Evolutionary conservation across 805 yeast genomes (phyloP).

Genomic region (Nakazawaea anatomiae): DNA sequence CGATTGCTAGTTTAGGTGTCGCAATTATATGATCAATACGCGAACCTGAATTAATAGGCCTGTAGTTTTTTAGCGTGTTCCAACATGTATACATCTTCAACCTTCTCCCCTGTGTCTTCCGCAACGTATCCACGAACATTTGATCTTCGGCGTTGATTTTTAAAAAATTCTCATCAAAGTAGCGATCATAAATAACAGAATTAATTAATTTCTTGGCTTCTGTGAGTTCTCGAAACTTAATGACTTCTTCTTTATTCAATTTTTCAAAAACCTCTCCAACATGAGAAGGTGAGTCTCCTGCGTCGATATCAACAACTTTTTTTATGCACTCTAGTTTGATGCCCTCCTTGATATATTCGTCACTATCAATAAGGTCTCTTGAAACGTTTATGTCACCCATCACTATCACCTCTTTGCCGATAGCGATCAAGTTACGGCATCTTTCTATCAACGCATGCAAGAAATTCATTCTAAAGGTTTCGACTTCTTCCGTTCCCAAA

Average conservation of each 20-base stretch:
- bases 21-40: conserved; percentile 74
- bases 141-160: conserved; percentile 17
- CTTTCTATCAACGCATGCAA: conserved; percentile 56
- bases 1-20: conserved; percentile 29
- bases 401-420: conserved; percentile 66
- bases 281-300: conserved; percentile 15
- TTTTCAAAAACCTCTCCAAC: conserved; percentile 25
- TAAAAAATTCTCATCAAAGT: not conserved
- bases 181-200: conserved; percentile 25
- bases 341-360: conserved; percentile 53
- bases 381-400: conserved; percentile 90
- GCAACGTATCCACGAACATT: conserved; percentile 51
- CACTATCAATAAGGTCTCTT: conserved; percentile 76
- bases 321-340: conserved; percentile 30
- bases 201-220: conserved; percentile 42
- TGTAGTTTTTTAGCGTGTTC: conserved; percentile 71
- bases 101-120: conserved; percentile 51
- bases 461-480: conserved; percentile 50
- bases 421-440: conserved; percentile 42
- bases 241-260: conserved; percentile 24
- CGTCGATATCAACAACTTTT: conserved; percentile 8
- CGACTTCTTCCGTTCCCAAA: conserved; percentile 60
- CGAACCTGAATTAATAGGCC: conserved; percentile 84
- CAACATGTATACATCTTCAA: conserved; percentile 82
- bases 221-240: conserved; percentile 32